These are phyloP conservation scores for Kentomonas sorsogonicus DNA, from an alignment of 208 protist species.

Conservation along the genomic window DNA sequence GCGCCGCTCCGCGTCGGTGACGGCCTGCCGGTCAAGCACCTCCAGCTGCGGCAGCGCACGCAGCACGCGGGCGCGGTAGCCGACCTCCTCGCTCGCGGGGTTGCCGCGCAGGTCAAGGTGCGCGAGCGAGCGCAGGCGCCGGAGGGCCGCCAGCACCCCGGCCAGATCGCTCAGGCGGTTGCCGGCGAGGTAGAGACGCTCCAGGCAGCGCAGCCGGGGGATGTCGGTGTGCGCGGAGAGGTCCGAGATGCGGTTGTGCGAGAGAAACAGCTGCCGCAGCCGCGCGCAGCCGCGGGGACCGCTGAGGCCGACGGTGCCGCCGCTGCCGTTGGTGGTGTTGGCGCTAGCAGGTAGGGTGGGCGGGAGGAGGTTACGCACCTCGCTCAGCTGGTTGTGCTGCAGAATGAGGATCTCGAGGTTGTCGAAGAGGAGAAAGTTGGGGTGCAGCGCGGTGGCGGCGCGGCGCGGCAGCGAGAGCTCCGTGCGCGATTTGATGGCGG, in stretches of 20 bases:
- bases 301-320: background rate
- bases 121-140: slow-evolving; percentile 20
- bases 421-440: slow-evolving; percentile 42
- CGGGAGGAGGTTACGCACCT: slow-evolving; percentile 32
- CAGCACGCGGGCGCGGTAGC: slow-evolving; percentile 42
- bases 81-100: slow-evolving; percentile 36
- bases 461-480: slow-evolving; percentile 33
- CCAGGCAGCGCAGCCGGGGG: slow-evolving; percentile 19
- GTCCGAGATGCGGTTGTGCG: slow-evolving; percentile 20
- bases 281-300: slow-evolving; percentile 26
- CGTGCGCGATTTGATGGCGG: slow-evolving; percentile 16
- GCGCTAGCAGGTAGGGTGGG: background rate
- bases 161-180: slow-evolving; percentile 29
- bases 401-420: slow-evolving; percentile 49
- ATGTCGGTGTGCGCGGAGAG: slow-evolving; percentile 21
- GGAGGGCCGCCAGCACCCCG: background rate
- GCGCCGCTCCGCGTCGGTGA: slow-evolving; percentile 43
- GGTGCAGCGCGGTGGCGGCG: slow-evolving; percentile 39
- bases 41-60: slow-evolving; percentile 32
- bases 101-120: slow-evolving; percentile 47
- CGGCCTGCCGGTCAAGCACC: slow-evolving; percentile 31
- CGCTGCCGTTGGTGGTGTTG: background rate
- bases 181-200: slow-evolving; percentile 35
- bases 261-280: slow-evolving; percentile 29
- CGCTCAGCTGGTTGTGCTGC: slow-evolving; percentile 27